Conservation (phyloP, 2,329 filamentous ascomycete species). For the Sporothrix mexicana region DNA sequence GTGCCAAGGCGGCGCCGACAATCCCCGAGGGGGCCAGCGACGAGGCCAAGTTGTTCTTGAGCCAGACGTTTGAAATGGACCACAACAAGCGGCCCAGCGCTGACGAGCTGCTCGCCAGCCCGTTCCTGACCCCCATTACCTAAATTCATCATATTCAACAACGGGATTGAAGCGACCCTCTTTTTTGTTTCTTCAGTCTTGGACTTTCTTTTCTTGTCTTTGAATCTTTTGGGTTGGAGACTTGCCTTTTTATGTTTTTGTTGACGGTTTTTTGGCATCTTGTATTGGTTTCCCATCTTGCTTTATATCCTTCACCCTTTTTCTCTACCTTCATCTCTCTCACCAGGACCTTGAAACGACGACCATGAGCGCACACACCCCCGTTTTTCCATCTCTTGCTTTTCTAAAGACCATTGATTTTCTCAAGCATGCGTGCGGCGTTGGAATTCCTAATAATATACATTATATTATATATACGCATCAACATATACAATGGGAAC, state of each 20-base stretch:
- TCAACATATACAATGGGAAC: conserved; percentile 24
- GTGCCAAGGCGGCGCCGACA: conserved; percentile 82
- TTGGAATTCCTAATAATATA: conserved; percentile 28
- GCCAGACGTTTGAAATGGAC: conserved; percentile 92
- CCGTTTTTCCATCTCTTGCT: conserved; percentile 8
- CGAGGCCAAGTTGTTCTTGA: conserved; percentile 82
- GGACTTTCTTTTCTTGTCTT: background rate
- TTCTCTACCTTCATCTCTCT: background rate
- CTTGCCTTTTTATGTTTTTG: background rate
- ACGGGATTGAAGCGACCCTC: background rate
- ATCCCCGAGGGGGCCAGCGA: conserved; percentile 85
- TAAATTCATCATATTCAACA: conserved; percentile 14
- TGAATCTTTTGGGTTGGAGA: conserved; percentile 30
- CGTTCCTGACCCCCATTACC: conserved; percentile 78
- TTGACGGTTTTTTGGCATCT: background rate
- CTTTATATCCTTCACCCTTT: conserved; percentile 20
- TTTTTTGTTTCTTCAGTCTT: conserved; percentile 6
- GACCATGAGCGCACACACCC: conserved; percentile 16
- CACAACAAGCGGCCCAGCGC: conserved; percentile 90
- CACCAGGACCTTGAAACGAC: conserved; percentile 19
- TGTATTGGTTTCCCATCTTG: background rate
- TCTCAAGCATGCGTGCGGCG: conserved; percentile 34
- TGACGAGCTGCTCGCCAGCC: conserved; percentile 83
- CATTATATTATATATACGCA: conserved; percentile 29
- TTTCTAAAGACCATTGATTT: conserved; percentile 7